Evolutionary conservation across 306 rosid species (phyloP), one percentile per base, ranked within the genome.

Genomic region (Vachellia collinsii): DNA sequence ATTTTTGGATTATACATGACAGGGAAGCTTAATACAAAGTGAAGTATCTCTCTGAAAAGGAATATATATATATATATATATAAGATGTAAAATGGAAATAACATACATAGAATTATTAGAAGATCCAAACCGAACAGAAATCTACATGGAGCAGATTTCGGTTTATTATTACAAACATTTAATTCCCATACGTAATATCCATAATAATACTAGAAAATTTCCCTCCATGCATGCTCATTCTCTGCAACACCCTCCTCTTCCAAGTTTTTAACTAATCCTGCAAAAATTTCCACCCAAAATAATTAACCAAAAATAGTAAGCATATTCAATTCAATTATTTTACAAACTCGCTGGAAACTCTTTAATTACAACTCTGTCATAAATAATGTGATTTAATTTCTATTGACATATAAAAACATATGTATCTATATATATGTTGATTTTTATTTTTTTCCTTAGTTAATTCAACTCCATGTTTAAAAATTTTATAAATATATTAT

Each of bases 261-360:
- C 75, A 86, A 50, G 67, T 65, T 64, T 29, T 83, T 74, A 85
- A 78, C 84, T 82, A 72, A 83, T 0, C 84, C 91, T 85, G 86
- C 87, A 85, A 83, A 2, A 85, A 37, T 13, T 46, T 38, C 16
- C 54, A 75, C 41, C 23, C 39, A 46, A 42, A 29, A 69, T 19
- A 13, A 59, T 10, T 59, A 59, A 73, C 10, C 20, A 62, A 29
- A 4, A 62, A 13, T 34, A 29, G 4, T 25, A 61, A 61, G 29
- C 14, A 25, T 29, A 29, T 25, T 25, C 17, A 5, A 61, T 25
- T 25, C 13, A 10, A 11, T 25, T 25, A 58, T 58, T 54, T 54
- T 54, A 11, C 67, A 61, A 25, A 61, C 3, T 29, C 34, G 2
- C 34, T 29, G 2, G 34, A 29, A 29, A 29, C 34, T 29, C 1